phyloP scores from a whole-genome alignment of 2,329 filamentous ascomycete genomes.

The Talaromyces sp. region DNA sequence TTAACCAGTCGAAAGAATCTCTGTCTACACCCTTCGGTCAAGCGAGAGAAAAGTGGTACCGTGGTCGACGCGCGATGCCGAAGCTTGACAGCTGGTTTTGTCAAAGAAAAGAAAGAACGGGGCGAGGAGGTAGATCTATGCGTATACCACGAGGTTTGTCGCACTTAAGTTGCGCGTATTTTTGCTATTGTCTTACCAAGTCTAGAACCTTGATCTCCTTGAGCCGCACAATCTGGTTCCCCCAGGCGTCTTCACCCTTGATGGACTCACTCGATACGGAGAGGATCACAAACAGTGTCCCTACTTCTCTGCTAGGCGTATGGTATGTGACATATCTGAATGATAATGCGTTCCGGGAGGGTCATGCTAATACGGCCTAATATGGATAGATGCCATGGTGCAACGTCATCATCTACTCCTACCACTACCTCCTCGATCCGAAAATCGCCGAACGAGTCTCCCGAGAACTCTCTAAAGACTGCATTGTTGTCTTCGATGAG shows the following conservation, averaged over 20 bases:
- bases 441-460: conserved; percentile 97
- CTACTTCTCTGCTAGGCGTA: conserved; percentile 92
- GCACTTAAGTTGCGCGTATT: neutral
- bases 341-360: too few species aligned
- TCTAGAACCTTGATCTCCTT: conserved; percentile 83
- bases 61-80: conserved; percentile 95
- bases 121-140: conserved; percentile 94
- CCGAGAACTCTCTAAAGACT: conserved; percentile 94
- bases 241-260: conserved; percentile 93
- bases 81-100: conserved; percentile 92
- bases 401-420: conserved; percentile 99
- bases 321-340: conserved; percentile 71
- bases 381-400: conserved; percentile 84
- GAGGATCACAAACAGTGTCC: conserved; percentile 96
- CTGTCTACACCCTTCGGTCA: conserved; percentile 93
- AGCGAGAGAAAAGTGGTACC: conserved; percentile 90
- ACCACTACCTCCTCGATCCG: conserved; percentile 95
- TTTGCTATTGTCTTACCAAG: conserved; percentile 24
- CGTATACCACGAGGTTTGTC: conserved; percentile 83
- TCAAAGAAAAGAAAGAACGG: conserved; percentile 95
- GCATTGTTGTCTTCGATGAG: conserved; percentile 97
- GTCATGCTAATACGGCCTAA: conserved; percentile 24
- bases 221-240: conserved; percentile 95
- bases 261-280: conserved; percentile 84
- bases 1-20: conserved; percentile 96